phyloP scores from a whole-genome alignment of 2,329 filamentous ascomycete species.

The Aschersonia sp. region DNA sequence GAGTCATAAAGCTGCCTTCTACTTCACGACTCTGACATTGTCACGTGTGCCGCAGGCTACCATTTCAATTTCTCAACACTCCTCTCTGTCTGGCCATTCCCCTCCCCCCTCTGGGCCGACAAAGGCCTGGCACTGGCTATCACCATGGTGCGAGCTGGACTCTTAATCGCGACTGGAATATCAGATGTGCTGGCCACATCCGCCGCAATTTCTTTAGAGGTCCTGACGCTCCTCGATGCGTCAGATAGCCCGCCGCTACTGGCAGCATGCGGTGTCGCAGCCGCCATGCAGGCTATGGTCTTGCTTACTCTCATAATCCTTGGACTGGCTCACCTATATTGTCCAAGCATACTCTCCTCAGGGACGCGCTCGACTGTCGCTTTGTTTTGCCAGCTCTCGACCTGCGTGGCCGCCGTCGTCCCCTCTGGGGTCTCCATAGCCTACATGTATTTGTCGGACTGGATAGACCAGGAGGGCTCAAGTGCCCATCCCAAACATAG shows the following conservation, averaged over 20 bases:
- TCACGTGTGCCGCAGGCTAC: no score
- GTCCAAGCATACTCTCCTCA: conserved; percentile 10
- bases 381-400: conserved; percentile 17
- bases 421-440: conserved; percentile 30
- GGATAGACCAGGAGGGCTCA: background rate
- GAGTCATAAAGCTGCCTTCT: background rate
- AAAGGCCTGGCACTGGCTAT: background rate
- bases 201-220: conserved; percentile 7
- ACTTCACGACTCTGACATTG: no score
- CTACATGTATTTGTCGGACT: conserved; percentile 16
- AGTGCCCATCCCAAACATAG: conserved; percentile 8
- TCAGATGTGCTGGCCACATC: conserved; percentile 8
- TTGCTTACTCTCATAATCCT: conserved; percentile 12
- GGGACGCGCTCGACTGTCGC: conserved; percentile 10
- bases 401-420: conserved; percentile 28
- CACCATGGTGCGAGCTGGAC: conserved; percentile 5
- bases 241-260: conserved; percentile 1
- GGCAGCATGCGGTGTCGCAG: conserved; percentile 11
- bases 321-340: conserved; percentile 18
- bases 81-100: no score
- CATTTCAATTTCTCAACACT: no score
- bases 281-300: conserved; percentile 13
- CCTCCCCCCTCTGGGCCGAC: background rate
- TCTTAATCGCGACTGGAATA: conserved; percentile 5
- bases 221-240: conserved; percentile 5